phyloP scores from a whole-genome alignment of 2,329 filamentous ascomycete genomes.

The Fusarium citri region DNA sequence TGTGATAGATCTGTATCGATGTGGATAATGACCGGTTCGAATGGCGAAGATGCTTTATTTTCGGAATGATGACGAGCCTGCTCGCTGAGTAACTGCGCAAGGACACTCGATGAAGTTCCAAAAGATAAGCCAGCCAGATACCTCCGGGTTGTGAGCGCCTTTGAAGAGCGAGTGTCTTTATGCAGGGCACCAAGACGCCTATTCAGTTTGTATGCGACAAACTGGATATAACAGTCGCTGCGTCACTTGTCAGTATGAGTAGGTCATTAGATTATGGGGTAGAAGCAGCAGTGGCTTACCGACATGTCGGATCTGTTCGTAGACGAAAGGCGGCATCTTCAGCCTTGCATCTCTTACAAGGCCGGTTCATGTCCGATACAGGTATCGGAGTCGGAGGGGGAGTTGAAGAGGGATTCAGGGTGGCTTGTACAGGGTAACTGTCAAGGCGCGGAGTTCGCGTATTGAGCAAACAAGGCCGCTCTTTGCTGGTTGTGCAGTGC shows the following conservation, averaged over 20 bases:
- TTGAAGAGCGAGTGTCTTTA: constrained; percentile 57
- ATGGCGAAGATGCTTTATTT: constrained; percentile 73
- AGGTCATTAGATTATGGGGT: background rate
- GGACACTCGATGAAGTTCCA: constrained; percentile 80
- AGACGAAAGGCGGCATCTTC: constrained; percentile 47
- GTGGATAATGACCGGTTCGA: constrained; percentile 72
- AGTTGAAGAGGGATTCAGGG: constrained; percentile 2
- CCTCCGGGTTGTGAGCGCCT: constrained; percentile 50
- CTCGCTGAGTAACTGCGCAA: constrained; percentile 80
- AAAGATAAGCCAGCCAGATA: constrained; percentile 86
- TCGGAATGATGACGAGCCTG: constrained; percentile 74
- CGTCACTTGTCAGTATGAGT: constrained; percentile 14
- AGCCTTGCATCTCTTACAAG: constrained; percentile 51
- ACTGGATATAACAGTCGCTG: constrained; percentile 78
- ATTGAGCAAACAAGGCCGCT: background rate
- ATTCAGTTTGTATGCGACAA: constrained; percentile 80
- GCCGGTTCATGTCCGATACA: constrained; percentile 36
- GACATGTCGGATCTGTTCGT: constrained; percentile 50
- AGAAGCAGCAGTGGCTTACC: constrained; percentile 39
- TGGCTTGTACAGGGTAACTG: constrained; percentile 39
- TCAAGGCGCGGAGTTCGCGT: background rate
- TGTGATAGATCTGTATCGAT: constrained; percentile 58
- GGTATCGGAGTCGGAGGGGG: constrained; percentile 28
- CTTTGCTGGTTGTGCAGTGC: background rate
- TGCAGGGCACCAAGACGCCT: constrained; percentile 73